phyloP scores from a whole-genome alignment of 2,329 filamentous ascomycete genomes.

The Zymoseptoria ardabiliae region DNA sequence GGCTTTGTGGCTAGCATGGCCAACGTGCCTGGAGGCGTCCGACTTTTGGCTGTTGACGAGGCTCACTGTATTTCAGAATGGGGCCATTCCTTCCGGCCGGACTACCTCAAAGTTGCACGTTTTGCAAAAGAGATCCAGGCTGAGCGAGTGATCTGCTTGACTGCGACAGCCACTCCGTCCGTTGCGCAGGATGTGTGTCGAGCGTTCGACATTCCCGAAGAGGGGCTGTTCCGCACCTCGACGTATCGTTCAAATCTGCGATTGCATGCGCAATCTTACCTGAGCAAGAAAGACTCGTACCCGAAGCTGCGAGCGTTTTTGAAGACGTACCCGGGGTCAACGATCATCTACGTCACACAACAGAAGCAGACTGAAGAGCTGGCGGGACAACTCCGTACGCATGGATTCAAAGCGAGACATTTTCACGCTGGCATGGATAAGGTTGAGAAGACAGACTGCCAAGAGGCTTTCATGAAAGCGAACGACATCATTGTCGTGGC shows the following conservation, averaged over 20 bases:
- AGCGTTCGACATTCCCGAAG: conserved; percentile 44
- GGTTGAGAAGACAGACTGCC: conserved; percentile 61
- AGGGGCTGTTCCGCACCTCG: conserved; percentile 51
- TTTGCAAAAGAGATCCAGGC: conserved; percentile 51
- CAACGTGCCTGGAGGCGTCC: conserved; percentile 47
- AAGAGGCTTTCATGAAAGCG: conserved; percentile 76
- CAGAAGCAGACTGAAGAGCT: conserved; percentile 62
- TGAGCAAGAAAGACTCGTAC: conserved; percentile 40
- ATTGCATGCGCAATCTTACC: conserved; percentile 44
- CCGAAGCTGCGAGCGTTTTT: conserved; percentile 44
- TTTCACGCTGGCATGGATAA: conserved; percentile 78
- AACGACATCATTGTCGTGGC: conserved; percentile 83
- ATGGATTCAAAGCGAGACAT: conserved; percentile 65
- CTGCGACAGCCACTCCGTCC: conserved; percentile 51
- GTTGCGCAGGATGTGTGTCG: conserved; percentile 50
- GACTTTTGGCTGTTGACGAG: conserved; percentile 52
- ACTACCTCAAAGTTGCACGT: conserved; percentile 49
- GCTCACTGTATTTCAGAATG: conserved; percentile 52
- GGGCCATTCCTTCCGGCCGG: conserved; percentile 23
- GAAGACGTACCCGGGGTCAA: conserved; percentile 45
- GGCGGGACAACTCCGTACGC: conserved; percentile 57
- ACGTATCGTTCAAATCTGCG: conserved; percentile 53
- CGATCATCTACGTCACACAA: conserved; percentile 54
- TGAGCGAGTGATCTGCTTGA: conserved; percentile 53
- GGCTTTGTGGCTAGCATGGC: conserved; percentile 52